Evolutionary conservation across 768 basidiomycete genomes (phyloP).

Genomic region (Solioccasus polychromus): DNA sequence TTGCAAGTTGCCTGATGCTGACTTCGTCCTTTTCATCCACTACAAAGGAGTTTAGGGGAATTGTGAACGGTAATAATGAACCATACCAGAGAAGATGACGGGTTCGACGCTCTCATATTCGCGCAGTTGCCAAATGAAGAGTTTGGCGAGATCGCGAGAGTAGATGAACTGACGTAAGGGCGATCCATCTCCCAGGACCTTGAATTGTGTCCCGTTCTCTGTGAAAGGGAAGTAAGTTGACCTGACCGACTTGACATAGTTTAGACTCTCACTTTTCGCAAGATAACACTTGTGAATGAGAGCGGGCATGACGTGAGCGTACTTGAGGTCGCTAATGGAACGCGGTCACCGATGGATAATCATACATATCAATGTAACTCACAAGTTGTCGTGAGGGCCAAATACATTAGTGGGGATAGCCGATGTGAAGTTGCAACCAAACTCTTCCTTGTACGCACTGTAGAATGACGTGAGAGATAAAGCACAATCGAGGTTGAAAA

Average conservation of each 20-base stretch:
- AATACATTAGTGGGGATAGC: constrained; percentile 99
- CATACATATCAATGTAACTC: constrained; percentile 16
- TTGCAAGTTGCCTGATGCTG: constrained; percentile 85
- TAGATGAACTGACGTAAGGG: constrained; percentile 98
- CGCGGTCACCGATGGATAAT: constrained; percentile 2
- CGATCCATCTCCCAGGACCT: constrained; percentile 86
- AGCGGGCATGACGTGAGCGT: constrained; percentile 92
- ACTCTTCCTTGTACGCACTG: constrained; percentile 95
- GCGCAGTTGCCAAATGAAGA: constrained; percentile 90
- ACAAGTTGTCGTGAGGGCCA: constrained; percentile 94
- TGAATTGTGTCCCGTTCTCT: constrained; percentile 78
- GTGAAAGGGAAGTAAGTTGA: constrained; percentile 28
- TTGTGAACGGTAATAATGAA: background rate
- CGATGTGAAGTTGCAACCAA: constrained; percentile 91
- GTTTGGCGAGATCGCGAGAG: constrained; percentile 91
- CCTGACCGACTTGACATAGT: background rate
- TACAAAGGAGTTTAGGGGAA: constrained; percentile 24
- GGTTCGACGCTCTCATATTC: constrained; percentile 94
- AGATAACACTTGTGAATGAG: constrained; percentile 92
- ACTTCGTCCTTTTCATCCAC: constrained; percentile 95
- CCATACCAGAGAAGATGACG: constrained; percentile 80
- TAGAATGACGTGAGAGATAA: background rate
- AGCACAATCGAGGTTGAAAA: background rate
- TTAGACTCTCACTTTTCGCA: constrained; percentile 65
- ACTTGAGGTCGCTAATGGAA: constrained; percentile 70